Base-by-base conservation (phyloP, 768 basidiomycete species). In the Mycena sanguinolenta region DNA sequence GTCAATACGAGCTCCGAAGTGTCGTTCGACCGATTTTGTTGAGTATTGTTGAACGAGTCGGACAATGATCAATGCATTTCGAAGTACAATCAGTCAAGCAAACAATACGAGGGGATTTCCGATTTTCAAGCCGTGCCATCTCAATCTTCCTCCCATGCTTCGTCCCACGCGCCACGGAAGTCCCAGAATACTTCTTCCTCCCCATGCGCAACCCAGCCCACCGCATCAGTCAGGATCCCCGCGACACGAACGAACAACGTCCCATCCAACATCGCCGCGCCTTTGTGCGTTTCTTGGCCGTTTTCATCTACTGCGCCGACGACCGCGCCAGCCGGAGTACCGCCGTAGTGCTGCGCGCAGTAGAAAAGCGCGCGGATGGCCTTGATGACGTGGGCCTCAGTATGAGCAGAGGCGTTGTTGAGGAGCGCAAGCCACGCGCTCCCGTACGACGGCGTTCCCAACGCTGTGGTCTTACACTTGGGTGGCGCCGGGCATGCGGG, bases 171-270 rank as follows among this genome's bases (percentile, higher is more conserved):
- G 28, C 52, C 89, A 75, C 86, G 88, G 36, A 84, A 70, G 77
- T 90, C 89, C 90, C 90, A 91, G 50, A 76, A 69, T 2, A 74
- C 50, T 14, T 86, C 84, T 38, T 77, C 69, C 76, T 90, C 84
- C 2, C 89, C 89, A 77, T 85, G 79, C 9, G 80, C 75, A 0
- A 86, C 84, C 89, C 89, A 91, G 0, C 89, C 88, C 70, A 90
- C 77, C 17, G 79, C 84, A 57, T 89, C 81, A 85, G 88, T 84
- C 78, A 89, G 71, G 36, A 88, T 82, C 0, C 89, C 89, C 9
- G 89, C 90, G 19, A 88, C 85, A 49, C 89, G 79, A 6, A 88
- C 83, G 72, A 91, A 91, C 23, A 90, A 64, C 3, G 87, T 86
- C 3, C 90, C 90, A 73, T 91, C 89, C 59, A 89, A 65, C 63